These are phyloP conservation scores for Kodamaea fungicola DNA, from an alignment of 1,139 yeast genomes.

Conservation along the genomic window DNA sequence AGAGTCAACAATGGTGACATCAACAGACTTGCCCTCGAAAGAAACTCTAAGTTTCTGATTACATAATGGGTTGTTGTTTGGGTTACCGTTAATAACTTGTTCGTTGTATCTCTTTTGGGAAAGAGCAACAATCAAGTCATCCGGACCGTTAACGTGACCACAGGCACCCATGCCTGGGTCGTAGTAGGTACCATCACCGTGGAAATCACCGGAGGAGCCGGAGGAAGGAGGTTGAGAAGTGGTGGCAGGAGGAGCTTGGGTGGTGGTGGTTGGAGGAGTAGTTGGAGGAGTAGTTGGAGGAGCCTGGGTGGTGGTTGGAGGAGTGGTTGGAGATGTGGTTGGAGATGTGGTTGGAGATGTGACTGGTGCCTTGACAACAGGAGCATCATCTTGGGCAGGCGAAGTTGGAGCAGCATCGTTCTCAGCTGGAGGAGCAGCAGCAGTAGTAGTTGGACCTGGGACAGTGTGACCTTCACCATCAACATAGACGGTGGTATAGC, in stretches of 20 bases:
- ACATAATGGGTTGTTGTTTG: constrained; percentile 43
- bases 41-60: constrained; percentile 39
- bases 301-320: constrained; percentile 15
- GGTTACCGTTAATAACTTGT: constrained; percentile 30
- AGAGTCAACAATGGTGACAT: constrained; percentile 41
- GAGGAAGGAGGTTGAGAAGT: constrained; percentile 15
- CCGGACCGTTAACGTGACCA: constrained; percentile 44
- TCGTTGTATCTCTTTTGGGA: constrained; percentile 34
- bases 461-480: constrained; percentile 10
- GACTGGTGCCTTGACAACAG: not conserved
- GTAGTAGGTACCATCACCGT: constrained; percentile 62
- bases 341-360: constrained; percentile 10
- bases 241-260: constrained; percentile 12
- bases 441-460: constrained; percentile 4
- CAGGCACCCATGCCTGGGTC: constrained; percentile 61
- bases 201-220: constrained; percentile 13
- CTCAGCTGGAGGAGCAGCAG: constrained; percentile 5
- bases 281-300: too few species aligned
- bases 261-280: constrained; percentile 10
- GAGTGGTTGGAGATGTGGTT: constrained; percentile 13
- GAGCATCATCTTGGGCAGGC: constrained; percentile 6
- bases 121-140: constrained; percentile 48
- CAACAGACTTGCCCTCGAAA: constrained; percentile 40
- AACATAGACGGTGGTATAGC: constrained; percentile 15
- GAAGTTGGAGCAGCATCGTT: constrained; percentile 9